phyloP scores from a whole-genome alignment of 495 filamentous ascomycete species.

The Margaritispora aquatica region DNA sequence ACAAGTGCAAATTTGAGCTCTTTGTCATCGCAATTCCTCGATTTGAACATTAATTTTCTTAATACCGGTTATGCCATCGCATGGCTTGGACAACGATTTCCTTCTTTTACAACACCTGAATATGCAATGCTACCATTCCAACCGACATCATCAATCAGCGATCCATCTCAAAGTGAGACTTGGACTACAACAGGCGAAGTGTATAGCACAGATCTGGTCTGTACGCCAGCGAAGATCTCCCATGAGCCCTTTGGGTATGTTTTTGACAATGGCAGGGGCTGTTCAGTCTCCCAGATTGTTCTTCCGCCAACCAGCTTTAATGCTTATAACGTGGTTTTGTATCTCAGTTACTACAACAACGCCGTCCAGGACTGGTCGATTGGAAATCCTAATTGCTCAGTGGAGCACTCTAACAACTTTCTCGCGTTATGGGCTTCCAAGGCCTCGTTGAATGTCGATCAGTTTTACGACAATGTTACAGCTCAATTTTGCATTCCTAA shows the following conservation, averaged over 20 bases:
- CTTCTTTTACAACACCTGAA: slow-evolving; percentile 31
- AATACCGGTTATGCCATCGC: slow-evolving; percentile 29
- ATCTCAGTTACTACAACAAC: slow-evolving; percentile 29
- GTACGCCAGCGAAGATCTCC: slow-evolving; percentile 24
- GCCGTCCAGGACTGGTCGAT: slow-evolving; percentile 15
- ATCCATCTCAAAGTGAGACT: slow-evolving; percentile 1
- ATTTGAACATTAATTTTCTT: slow-evolving; percentile 25
- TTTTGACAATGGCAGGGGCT: slow-evolving; percentile 28
- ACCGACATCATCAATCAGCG: not conserved
- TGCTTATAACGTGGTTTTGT: too few species aligned
- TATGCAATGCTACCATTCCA: slow-evolving; percentile 33
- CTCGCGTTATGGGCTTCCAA: slow-evolving; percentile 22
- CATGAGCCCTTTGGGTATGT: not conserved
- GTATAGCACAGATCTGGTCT: slow-evolving; percentile 31
- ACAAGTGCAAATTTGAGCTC: slow-evolving; percentile 21
- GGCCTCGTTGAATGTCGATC: not conserved
- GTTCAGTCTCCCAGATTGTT: slow-evolving; percentile 9
- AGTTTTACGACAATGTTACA: slow-evolving; percentile 19
- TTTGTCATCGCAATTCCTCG: slow-evolving; percentile 20
- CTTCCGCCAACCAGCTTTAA: too few species aligned
- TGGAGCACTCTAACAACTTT: slow-evolving; percentile 23
- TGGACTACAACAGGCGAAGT: slow-evolving; percentile 29
- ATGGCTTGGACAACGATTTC: slow-evolving; percentile 33
- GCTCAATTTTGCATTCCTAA: slow-evolving; percentile 32
- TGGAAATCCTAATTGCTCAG: slow-evolving; percentile 20